Base-by-base conservation (phyloP, 805 yeast genomes). In the Debaryomyces maramus region DNA sequence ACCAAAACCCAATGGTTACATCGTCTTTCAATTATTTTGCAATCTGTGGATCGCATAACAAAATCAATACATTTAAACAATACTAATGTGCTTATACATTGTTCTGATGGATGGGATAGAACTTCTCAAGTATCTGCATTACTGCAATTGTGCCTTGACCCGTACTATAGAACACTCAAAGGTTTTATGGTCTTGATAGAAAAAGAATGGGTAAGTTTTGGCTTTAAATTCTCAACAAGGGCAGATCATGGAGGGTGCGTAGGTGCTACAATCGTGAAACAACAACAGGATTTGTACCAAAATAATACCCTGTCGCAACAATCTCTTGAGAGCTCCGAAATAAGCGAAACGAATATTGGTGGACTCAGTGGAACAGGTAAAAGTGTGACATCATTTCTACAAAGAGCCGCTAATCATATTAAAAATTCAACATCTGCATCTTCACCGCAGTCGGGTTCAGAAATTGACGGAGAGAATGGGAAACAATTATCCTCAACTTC, bases 101-200 rank as follows among this genome's bases (percentile, higher is more conserved):
- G 99, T 59, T 88, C 97, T 0, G 99, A 93, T 66, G 99, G 99
- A 1, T 93, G 99, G 99, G 99, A 93, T 58, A 71, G 99, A 42
- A 93, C 99, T 0, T 80, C 97, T 0, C 98, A 93, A 57, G 78
- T 90, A 1, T 75, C 89, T 5, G 83, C 96, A 2, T 65, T 93
- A 45, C 78, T 90, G 17, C 91, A 91, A 61, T 63, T 93, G 4
- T 87, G 96, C 55, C 68, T 90, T 6, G 98, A 93, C 59, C 97
- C 98, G 0, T 88, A 78, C 57, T 93, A 75, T 61, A 73, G 99
- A 48, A 90, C 98, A 0, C 48, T 87, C 3, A 84, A 88, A 42
- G 99, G 99, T 3, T 89, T 93, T 55, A 83, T 85, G 65, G 75
- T 81, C 0, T 67, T 93, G 14, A 73, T 93, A 3, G 99, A 93